Conservation (phyloP, 169 alveolate genomes). For the Theileria equi region DNA sequence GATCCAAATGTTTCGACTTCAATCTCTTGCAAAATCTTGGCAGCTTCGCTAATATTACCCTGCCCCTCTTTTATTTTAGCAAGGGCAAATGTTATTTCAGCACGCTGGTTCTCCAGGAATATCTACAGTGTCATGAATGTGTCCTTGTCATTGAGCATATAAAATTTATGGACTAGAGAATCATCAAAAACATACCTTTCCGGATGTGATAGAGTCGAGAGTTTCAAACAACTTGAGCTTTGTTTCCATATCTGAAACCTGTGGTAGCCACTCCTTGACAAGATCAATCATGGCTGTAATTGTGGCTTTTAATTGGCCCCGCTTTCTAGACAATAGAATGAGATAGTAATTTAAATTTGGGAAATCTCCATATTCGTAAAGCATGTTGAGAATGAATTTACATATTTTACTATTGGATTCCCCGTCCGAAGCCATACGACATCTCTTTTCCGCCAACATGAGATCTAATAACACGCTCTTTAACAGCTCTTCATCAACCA, state of each 20-base stretch:
- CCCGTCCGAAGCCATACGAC: constrained; percentile 73
- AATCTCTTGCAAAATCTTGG: constrained; percentile 64
- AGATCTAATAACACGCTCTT: constrained; percentile 50
- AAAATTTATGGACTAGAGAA: too few relatives aligned
- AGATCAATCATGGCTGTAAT: constrained; percentile 66
- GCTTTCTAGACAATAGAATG: constrained; percentile 59
- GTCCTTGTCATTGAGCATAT: too few relatives aligned
- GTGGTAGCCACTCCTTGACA: constrained; percentile 61
- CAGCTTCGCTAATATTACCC: constrained; percentile 72
- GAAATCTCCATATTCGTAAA: constrained; percentile 59
- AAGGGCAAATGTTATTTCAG: constrained; percentile 58
- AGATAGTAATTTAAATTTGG: constrained; percentile 63
- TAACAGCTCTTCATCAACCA: constrained; percentile 38
- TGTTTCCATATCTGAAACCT: constrained; percentile 44
- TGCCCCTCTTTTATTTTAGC: constrained; percentile 68
- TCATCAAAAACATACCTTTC: constrained; percentile 41
- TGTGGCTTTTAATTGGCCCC: constrained; percentile 70
- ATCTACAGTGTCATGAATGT: too few relatives aligned
- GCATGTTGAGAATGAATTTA: constrained; percentile 55
- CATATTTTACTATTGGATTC: constrained; percentile 66
- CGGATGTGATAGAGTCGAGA: constrained; percentile 63
- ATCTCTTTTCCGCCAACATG: constrained; percentile 68
- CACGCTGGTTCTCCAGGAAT: constrained; percentile 70
- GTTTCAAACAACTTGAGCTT: constrained; percentile 61
- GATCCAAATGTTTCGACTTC: constrained; percentile 74